A percentile compares a stretch with the other conserved stretches of the same genome.
phyloP scores from a whole-genome alignment of 1,284 basidiomycete species.

The Fomitiporia mediterranea region DNA sequence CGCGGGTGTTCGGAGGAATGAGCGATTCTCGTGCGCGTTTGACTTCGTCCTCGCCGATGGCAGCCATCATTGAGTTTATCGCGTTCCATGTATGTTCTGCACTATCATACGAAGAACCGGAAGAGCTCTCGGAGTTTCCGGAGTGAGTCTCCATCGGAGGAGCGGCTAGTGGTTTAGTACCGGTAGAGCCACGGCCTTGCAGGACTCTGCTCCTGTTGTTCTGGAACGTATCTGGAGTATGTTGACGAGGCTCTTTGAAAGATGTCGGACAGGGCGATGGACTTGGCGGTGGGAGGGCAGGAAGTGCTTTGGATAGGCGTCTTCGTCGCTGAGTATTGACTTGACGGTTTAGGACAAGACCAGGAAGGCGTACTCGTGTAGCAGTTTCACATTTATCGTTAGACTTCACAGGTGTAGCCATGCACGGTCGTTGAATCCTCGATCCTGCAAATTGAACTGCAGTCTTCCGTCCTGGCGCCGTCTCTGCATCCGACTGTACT shows the following conservation, averaged over 20 bases:
- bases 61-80: constrained; percentile 13
- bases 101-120: constrained; percentile 7
- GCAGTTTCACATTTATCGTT: not conserved
- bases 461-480: too few species aligned
- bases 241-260: not conserved
- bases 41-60: constrained; percentile 6
- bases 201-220: constrained; percentile 5
- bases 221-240: constrained; percentile 1
- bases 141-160: not conserved
- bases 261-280: constrained; percentile 2
- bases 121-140: not conserved
- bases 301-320: constrained; percentile 13
- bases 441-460: too few species aligned
- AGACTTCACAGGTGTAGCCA: too few species aligned
- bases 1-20: not conserved
- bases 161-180: not conserved
- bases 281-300: constrained; percentile 5
- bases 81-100: constrained; percentile 16
- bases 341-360: constrained; percentile 2
- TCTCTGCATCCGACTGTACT: too few species aligned
- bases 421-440: not conserved
- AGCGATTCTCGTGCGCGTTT: not conserved
- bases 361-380: constrained; percentile 4
- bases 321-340: not conserved
- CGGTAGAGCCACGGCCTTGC: constrained; percentile 3